phyloP scores from a whole-genome alignment of 2,329 filamentous ascomycete species.

The Aureobasidium musti region DNA sequence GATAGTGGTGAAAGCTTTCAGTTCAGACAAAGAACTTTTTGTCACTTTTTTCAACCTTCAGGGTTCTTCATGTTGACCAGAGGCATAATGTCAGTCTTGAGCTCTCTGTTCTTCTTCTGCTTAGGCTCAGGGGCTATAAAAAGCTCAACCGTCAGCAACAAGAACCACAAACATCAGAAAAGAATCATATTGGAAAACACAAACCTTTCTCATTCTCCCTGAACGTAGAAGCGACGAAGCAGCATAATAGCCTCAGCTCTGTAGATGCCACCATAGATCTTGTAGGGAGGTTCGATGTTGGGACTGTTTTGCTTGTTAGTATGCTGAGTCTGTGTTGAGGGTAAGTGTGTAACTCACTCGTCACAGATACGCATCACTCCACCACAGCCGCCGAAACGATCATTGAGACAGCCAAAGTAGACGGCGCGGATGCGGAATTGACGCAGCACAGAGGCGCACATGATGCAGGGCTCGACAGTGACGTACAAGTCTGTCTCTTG shows the following conservation, averaged over 20 bases:
- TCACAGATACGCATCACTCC: constrained; percentile 86
- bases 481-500: constrained; percentile 82
- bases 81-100: constrained; percentile 61
- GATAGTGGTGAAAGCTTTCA: neutral
- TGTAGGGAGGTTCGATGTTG: constrained; percentile 75
- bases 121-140: constrained; percentile 61
- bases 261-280: constrained; percentile 83
- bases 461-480: constrained; percentile 97
- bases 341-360: constrained; percentile 51
- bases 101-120: constrained; percentile 63
- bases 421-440: constrained; percentile 87
- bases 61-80: constrained; percentile 36
- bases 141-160: neutral
- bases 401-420: constrained; percentile 93
- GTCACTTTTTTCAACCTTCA: constrained; percentile 25
- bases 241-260: constrained; percentile 91
- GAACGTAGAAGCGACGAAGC: constrained; percentile 91
- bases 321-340: neutral
- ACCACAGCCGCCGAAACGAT: constrained; percentile 94
- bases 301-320: constrained; percentile 43
- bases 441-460: constrained; percentile 91
- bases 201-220: constrained; percentile 92
- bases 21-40: neutral
- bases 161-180: neutral
- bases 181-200: too few relatives aligned